A percentile compares a stretch with the other conserved stretches of the same genome.
Conservation (phyloP, 176 grass and related monocot species). For the barley (Hordeum vulgare) region MorexV3_pseudomolecules_assembly NC_058518.1:507054409-507054908, state of each 20-base stretch:
- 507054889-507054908: constrained; percentile 62
- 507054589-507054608: constrained; percentile 67
- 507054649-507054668: constrained; percentile 94
- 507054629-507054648: constrained; percentile 92
- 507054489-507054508: not conserved
- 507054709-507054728: not conserved
- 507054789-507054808: not conserved
- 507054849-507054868: constrained; percentile 82
- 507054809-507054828: not conserved
- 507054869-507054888: constrained; percentile 72
- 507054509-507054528: constrained; percentile 39
- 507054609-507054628: constrained; percentile 42
- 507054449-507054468: not conserved
- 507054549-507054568: constrained; percentile 80
- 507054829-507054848: constrained; percentile 74
- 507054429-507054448: not conserved
- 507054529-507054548: constrained; percentile 67
- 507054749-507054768: not conserved
- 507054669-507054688: constrained; percentile 76
- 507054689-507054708: constrained; percentile 1
- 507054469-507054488: not conserved
- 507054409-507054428: too few relatives aligned
- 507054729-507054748: not conserved
- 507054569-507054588: constrained; percentile 70
- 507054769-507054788: not conserved